Base-by-base conservation (phyloP, 73 alveolate species). In the Uronychia binucleata region DNA sequence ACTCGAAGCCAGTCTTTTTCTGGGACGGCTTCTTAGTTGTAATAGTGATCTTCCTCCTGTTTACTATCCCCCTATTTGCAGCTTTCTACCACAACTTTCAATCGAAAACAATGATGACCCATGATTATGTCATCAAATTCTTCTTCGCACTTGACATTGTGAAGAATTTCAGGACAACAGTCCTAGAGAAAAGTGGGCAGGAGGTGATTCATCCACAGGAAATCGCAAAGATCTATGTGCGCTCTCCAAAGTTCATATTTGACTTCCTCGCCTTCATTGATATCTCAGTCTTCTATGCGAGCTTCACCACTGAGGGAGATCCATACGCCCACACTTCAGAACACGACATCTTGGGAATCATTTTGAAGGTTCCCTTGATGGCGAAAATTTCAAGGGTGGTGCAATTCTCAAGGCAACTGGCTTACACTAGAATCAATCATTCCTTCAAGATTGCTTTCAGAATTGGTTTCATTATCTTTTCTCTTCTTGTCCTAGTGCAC, bases 401-500 rank as follows among this genome's bases (percentile, higher is more conserved):
- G 28, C 75, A 92, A 81, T 79, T 91, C 28, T 91, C 92, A 5
- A 34, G 96, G 31, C 86, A 84, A 26, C 81, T 91, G 26, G 85
- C 93, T 1, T 83, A 57, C 32, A 75, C 79, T 93, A 85, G 84
- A 34, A 28, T 90, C 57, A 86, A 58, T 35, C 88, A 86, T 29
- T 77, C 80, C 30, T 59, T 83, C 27, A 93, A 90, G 77, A 59
- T 90, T 67, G 90, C 87, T 0, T 31, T 91, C 29, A 81, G 93
- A 31, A 79, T 93, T 25, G 33, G 59, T 0, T 77, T 84, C 67
- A 75, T 93, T 14, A 58, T 90, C 25, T 74, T 90, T 30, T 89
- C 78, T 57, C 83, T 90, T 13, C 32, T 90, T 8, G 34, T 93
- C 46, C 31, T 84, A 26, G 94, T 90, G 58, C 97, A 93, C 58